Evolutionary conservation across 306 rosid genomes (phyloP), one percentile per base, ranked within the genome.

Genomic region (Lotus japonicus): DNA sequence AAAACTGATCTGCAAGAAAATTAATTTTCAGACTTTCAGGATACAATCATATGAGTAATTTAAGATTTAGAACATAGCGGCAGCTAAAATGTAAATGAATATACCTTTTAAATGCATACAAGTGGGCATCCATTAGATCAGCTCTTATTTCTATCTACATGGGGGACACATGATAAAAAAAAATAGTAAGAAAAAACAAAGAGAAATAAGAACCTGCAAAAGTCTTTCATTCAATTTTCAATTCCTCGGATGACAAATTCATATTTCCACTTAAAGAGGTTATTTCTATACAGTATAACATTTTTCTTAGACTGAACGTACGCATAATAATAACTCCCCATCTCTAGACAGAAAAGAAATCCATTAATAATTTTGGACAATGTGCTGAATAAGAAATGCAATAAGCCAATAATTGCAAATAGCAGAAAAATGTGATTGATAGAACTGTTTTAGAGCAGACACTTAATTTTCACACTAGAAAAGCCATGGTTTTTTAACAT

Each of bases 111-210:
- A 95, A 90, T 7, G 97, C 96, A 77, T 95, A 95, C 76, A 95
- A 71, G 80, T 95, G 96, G 18, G 99, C 92, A 69, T 95, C 99
- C 97, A 95, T 90, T 76, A 95, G 97, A 87, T 90, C 99, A 72
- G 89, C 83, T 74, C 90, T 77, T 77, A 95, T 81, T 85, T 95
- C 99, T 92, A 95, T 85, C 99, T 95, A 68, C 78, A 70, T 33
- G 72, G 69, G 75, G 48, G 55, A 76, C 28, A 56, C 44, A 75
- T 7, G 60, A 33, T 21, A 64, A 36, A 75, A 26, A 35, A 10
- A 44, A 45, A 36, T 14, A 36, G 11, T 5, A 21, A 33, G 73
- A 54, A 50, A n/a, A 8, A 36, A 28, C 33, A 17, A 17, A 57
- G 35, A 5, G 33, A 56, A 19, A 57, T 58, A 55, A 70, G 45